Percentiles rank a stretch among this genome's conserved stretches.
These are phyloP conservation scores for Aspergillus amoenus DNA, from an alignment of 2,329 filamentous ascomycete genomes.

Conservation along the genomic window DNA sequence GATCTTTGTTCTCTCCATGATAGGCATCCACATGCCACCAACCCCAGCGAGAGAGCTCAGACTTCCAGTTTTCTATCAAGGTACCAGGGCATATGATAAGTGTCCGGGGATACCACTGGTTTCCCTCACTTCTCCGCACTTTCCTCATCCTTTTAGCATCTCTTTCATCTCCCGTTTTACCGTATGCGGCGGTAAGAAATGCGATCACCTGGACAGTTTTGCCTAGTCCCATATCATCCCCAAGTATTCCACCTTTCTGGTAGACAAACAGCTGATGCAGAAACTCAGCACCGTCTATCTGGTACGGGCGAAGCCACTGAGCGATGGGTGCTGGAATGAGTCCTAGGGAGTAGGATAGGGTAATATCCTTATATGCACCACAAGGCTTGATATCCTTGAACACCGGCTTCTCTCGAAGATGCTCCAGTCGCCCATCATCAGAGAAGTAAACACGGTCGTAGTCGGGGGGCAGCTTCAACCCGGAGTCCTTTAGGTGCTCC, in stretches of 20 bases:
- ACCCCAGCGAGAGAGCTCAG: constrained; percentile 84
- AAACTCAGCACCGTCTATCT: constrained; percentile 80
- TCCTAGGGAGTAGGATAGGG: constrained; percentile 72
- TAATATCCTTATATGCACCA: constrained; percentile 71
- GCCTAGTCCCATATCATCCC: constrained; percentile 96
- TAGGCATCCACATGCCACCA: constrained; percentile 90
- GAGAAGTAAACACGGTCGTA: constrained; percentile 76
- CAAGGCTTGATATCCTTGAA: constrained; percentile 65
- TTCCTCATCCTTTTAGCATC: constrained; percentile 87
- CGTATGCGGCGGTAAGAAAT: constrained; percentile 87
- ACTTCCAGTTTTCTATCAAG: constrained; percentile 86
- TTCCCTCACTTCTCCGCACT: constrained; percentile 60
- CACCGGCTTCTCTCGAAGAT: constrained; percentile 67
- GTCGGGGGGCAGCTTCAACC: constrained; percentile 73
- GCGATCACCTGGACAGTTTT: constrained; percentile 97
- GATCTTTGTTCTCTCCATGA: constrained; percentile 71
- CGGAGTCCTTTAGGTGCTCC: constrained; percentile 62
- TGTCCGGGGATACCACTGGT: constrained; percentile 77
- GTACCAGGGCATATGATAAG: constrained; percentile 87
- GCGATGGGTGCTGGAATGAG: constrained; percentile 85
- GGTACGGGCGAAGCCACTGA: constrained; percentile 89
- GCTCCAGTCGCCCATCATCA: constrained; percentile 63
- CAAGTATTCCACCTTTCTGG: constrained; percentile 85
- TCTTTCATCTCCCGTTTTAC: constrained; percentile 86
- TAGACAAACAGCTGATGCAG: constrained; percentile 87